Base-by-base conservation (phyloP, 2,329 filamentous ascomycete species). In the Verticillium isaacii region DNA sequence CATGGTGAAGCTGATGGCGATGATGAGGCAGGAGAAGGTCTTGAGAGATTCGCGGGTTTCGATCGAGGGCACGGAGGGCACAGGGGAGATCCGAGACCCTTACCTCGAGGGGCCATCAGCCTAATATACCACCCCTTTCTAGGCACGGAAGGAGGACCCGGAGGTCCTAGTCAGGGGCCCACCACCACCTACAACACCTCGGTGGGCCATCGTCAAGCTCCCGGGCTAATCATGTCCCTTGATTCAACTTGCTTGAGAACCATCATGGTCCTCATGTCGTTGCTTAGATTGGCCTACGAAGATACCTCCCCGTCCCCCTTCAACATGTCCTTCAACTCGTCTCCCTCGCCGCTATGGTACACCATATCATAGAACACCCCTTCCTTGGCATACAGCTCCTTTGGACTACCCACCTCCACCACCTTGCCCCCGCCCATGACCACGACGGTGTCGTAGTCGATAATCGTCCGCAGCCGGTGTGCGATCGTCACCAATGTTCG, bases 401-500 rank as follows among this genome's bases (percentile, higher is more conserved):
- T 73, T 2, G 82, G 82, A 19, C 77, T 77, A 8, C 82, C 82
- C 19, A 74, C 81, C 80, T 87, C 84, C 11, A 83, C 66, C 7
- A 87, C 81, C 34, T 73, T 73, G 0, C 84, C 84, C 0, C 76
- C 78, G 8, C 78, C 78, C 80, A 87, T 81, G 17, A 87, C 84
- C 3, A 87, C 77, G 1, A 88, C 78, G 34, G 76, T 77, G 67
- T 88, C 84, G 64, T 85, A 86, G 69, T 87, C 84, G 61, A 85
- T 80, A 59, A 88, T 85, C 0, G 84, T 87, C 52, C 80, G 75
- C 57, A 87, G 71, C 5, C 84, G 78, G 70, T 87, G 84, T 7
- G 83, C 84, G 64, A 87, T 85, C 2, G 83, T 85, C 23, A 87
- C 79, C 4, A 86, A 74, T 11, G 84, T 86, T 29, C 82, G 75